Conservation (phyloP, 2,329 filamentous ascomycete genomes). For the Talaromyces islandicus region DNA sequence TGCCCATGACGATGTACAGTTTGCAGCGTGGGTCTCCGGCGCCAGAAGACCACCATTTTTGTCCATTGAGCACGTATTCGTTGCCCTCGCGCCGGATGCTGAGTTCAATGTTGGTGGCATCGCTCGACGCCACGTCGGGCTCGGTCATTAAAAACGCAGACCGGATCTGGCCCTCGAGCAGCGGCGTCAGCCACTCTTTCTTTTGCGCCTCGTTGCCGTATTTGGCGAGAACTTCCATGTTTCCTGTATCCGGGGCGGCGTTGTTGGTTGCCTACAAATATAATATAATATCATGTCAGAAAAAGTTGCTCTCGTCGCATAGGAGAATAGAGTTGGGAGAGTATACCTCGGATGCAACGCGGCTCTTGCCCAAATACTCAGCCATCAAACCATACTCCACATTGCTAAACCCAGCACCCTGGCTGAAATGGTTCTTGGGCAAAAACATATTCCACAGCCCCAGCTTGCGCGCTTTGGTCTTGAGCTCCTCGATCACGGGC, state of each 20-base stretch:
- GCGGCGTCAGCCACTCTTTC: constrained; percentile 70
- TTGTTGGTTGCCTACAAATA: constrained; percentile 67
- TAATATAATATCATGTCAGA: background rate
- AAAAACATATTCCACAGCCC: constrained; percentile 99
- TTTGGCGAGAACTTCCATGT: constrained; percentile 92
- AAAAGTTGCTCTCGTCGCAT: too few species aligned
- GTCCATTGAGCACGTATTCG: constrained; percentile 85
- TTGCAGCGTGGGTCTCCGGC: constrained; percentile 88
- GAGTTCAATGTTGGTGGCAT: constrained; percentile 89
- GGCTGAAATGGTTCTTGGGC: constrained; percentile 88
- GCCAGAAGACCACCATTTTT: constrained; percentile 99
- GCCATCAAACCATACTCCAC: constrained; percentile 98
- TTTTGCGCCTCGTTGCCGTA: constrained; percentile 85
- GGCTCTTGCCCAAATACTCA: constrained; percentile 84
- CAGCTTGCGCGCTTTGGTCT: constrained; percentile 71
- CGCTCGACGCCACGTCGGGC: constrained; percentile 78
- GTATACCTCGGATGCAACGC: constrained; percentile 68
- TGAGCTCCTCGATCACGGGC: constrained; percentile 78
- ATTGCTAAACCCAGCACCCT: constrained; percentile 91
- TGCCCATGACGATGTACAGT: constrained; percentile 96
- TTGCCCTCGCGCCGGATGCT: constrained; percentile 76
- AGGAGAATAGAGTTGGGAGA: too few species aligned
- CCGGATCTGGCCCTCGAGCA: constrained; percentile 78
- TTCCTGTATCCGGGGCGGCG: constrained; percentile 84
- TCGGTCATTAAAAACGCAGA: constrained; percentile 94